These are phyloP conservation scores for Arthrobotrys conoides DNA, from an alignment of 2,329 filamentous ascomycete species.

Conservation along the genomic window DNA sequence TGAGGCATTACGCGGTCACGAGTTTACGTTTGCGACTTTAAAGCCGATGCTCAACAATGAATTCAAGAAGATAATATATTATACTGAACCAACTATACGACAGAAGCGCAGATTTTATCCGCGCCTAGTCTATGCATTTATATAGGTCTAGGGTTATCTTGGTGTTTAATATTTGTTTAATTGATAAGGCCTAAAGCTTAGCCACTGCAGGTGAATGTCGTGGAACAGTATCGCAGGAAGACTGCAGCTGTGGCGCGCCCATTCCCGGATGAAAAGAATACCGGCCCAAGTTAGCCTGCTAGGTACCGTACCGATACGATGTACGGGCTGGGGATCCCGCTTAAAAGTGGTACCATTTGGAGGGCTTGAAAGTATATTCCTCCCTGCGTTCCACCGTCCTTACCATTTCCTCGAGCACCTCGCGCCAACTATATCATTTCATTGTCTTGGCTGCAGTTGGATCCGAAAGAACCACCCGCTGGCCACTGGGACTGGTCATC, in stretches of 20 bases:
- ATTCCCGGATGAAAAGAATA: slow-evolving; percentile 14
- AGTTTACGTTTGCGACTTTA: not conserved
- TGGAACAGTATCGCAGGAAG: not conserved
- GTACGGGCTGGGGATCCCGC: not conserved
- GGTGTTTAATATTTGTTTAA: not conserved
- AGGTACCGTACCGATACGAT: not conserved
- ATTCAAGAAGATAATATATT: too few relatives aligned
- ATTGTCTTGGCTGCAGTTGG: slow-evolving; percentile 15
- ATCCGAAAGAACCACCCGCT: slow-evolving; percentile 8
- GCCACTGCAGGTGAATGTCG: not conserved
- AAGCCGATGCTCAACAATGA: too few relatives aligned
- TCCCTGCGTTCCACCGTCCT: not conserved
- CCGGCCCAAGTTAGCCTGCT: not conserved
- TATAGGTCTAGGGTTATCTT: not conserved
- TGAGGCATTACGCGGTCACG: not conserved
- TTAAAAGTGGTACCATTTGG: not conserved
- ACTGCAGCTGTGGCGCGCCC: not conserved
- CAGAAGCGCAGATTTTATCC: too few relatives aligned
- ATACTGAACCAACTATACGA: too few relatives aligned
- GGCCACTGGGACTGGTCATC: slow-evolving; percentile 19
- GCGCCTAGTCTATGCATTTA: too few relatives aligned
- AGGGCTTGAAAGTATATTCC: not conserved
- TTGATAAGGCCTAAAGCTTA: not conserved
- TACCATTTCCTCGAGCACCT: not conserved
- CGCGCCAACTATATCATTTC: not conserved